These are phyloP conservation scores for Omphalea diandra DNA, from an alignment of 441 rosid species.

Conservation along the genomic window DNA sequence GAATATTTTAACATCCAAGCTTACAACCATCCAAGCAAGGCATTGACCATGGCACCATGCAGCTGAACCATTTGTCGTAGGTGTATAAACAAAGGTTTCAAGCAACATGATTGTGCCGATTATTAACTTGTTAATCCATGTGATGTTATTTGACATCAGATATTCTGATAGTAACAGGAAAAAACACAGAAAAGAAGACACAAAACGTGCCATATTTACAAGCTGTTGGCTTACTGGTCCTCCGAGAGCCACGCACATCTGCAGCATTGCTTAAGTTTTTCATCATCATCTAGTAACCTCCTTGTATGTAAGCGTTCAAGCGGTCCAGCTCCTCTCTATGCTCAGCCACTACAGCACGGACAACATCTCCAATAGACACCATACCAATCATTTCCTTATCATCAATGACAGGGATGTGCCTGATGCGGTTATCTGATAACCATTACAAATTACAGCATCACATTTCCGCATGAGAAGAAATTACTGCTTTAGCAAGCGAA, in stretches of 20 bases:
- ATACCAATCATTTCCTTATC: constrained; percentile 78
- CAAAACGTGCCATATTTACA: constrained; percentile 26
- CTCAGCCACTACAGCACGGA: constrained; percentile 92
- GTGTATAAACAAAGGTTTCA: neutral
- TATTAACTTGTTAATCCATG: constrained; percentile 14
- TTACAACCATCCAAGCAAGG: neutral
- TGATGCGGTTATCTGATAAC: constrained; percentile 71
- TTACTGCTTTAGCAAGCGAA: neutral
- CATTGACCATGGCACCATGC: too few species aligned
- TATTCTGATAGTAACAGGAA: constrained; percentile 6
- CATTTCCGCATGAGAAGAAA: neutral
- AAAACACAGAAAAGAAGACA: constrained; percentile 4
- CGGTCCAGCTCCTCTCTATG: constrained; percentile 89
- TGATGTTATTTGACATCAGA: constrained; percentile 21
- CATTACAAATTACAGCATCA: constrained; percentile 8
- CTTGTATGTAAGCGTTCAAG: constrained; percentile 83
- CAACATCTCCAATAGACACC: constrained; percentile 98
- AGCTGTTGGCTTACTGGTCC: constrained; percentile 18
- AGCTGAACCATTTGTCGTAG: too few species aligned
- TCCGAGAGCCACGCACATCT: constrained; percentile 8
- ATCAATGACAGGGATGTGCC: constrained; percentile 88
- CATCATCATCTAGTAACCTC: constrained; percentile 71
- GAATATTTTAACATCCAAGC: neutral
- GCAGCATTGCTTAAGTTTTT: constrained; percentile 6
- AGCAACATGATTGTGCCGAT: constrained; percentile 10